Base-by-base conservation (phyloP, 2,329 filamentous ascomycete genomes). In the Beauveria brongniartii region DNA sequence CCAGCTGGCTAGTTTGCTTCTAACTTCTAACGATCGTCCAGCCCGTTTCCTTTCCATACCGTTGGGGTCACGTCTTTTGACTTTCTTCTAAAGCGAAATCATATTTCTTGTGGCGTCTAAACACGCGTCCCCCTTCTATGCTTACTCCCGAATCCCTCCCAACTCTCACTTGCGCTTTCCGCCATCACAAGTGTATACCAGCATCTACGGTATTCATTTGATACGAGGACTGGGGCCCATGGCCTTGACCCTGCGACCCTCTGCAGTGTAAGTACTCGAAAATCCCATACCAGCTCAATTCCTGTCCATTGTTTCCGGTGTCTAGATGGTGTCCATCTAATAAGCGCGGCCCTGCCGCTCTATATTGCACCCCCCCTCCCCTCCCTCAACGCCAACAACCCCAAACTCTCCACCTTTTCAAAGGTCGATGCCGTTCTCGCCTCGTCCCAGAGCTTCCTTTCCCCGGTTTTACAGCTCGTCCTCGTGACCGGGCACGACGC, bases 341-440 rank as follows among this genome's bases (percentile, higher is more conserved):
- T 37, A 37, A 37, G 34, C 34, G 47, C 56, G n/a, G 10, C 18
- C 34, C 30, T 9, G 18, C 10, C 34, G 12, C 14, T 18, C n/a
- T 10, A 22, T 22, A 22, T 22, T 22, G 22, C 24, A 50, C 53
- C 30, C 24, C 52, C 41, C 44, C 5, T 24, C 34, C 30, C 30
- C 3, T 28, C 34, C 34, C 10, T 37, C 34, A 37, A 34, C 10
- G 30, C 48, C 48, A 59, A 46, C 24, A 51, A 59, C 46, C 46
- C 55, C 55, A 59, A 59, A 24, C 57, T 59, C 48, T 53, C 57
- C 57, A 59, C 57, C 57, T 30, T 52, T 54, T 12, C 20, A 28
- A 12, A 60, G 12, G 30, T 56, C 59, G 59, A 61, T 46, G 52
- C 59, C 59, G 59, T 61, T 61, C 59, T 61, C 59, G 59, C 59